Evolutionary conservation across 2,329 filamentous ascomycete genomes (phyloP), one percentile per base, ranked within the genome.

Genomic region (Pochonia chlamydosporia): DNA sequence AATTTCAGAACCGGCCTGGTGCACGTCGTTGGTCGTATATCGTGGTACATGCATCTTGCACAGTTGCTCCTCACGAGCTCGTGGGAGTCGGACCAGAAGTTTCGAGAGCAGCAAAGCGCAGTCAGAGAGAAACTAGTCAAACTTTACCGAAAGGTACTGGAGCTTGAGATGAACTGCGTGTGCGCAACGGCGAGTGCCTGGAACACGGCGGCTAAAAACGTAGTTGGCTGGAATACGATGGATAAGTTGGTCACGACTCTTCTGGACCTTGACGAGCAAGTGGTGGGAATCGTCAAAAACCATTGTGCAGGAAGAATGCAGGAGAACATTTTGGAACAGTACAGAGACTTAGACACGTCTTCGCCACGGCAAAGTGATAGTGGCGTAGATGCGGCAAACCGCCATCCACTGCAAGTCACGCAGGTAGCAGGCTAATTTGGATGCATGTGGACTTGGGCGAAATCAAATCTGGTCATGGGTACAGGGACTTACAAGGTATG

Each of bases 101-200:
- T 59, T 40, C 53, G 54, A 13, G 39, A 49, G 7, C 49, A 56
- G 6, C 52, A 56, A n/a, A 48, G 53, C 2, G 44, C 54, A 3
- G 37, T 53, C 5, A 56, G 52, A 3, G 60, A 60, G 9, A 48
- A 48, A 8, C 47, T 68, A 9, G 20, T 60, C 2, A 51, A 52
- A 4, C 50, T 67, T 5, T 66, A 63, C 51, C 58, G 62, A 18
- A 56, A 52, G 13, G 56, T 67, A 4, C 57, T 68, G 23, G 66
- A 68, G 47, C 63, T 65, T 44, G 64, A 68, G 53, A 68, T 68
- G 66, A 68, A 67, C 44, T 64, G 62, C 53, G 61, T 68, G 9
- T 68, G 65, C 49, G 66, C 66, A 5, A 56, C 64, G 14, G 65
- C 64, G 3, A 64, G 63, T 48, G 57, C 60, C 10, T 68, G 64